Percentiles rank a stretch among this genome's conserved stretches.
These are phyloP conservation scores for Saccharomyces hybrid DNA, from an alignment of 1,139 yeast genomes.

Conservation along the genomic window DNA sequence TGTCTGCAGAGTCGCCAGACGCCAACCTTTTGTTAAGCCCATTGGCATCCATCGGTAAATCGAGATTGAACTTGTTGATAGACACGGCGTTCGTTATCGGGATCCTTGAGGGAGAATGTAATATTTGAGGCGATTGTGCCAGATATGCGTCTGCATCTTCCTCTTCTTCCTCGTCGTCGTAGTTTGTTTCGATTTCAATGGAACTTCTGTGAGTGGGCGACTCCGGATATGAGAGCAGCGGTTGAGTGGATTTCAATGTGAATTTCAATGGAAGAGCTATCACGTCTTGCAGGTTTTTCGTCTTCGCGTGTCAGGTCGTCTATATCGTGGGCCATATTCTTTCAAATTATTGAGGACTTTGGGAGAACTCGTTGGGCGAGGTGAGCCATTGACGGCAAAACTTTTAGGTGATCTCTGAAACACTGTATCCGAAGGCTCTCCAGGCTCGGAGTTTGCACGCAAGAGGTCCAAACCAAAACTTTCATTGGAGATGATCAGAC, in stretches of 20 bases:
- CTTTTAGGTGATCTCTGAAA: not conserved
- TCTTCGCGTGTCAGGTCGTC: not conserved
- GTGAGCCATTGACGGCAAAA: not conserved
- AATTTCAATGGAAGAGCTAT: conserved; percentile 20
- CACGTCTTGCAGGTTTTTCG: not conserved
- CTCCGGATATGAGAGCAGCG: conserved; percentile 4
- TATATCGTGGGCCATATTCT: not conserved
- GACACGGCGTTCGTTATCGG: conserved; percentile 22
- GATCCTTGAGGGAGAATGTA: conserved; percentile 20
- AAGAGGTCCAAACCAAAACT: not conserved
- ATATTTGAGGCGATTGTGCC: not conserved
- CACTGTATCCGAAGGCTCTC: not conserved
- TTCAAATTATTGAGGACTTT: not conserved
- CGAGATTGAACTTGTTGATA: conserved; percentile 19
- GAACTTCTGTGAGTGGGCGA: not conserved
- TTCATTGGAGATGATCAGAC: not conserved
- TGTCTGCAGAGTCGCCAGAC: not conserved
- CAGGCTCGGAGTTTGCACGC: not conserved
- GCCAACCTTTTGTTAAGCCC: not conserved
- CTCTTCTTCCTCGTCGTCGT: not conserved
- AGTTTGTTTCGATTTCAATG: not conserved
- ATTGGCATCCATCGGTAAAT: not conserved
- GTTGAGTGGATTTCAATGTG: conserved; percentile 10
- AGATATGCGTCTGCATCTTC: not conserved
- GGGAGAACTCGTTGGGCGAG: not conserved